A percentile compares a stretch with the other conserved stretches of the same genome.
Conservation (phyloP, 2,329 filamentous ascomycete species). For the Fusarium anthophilum region DNA sequence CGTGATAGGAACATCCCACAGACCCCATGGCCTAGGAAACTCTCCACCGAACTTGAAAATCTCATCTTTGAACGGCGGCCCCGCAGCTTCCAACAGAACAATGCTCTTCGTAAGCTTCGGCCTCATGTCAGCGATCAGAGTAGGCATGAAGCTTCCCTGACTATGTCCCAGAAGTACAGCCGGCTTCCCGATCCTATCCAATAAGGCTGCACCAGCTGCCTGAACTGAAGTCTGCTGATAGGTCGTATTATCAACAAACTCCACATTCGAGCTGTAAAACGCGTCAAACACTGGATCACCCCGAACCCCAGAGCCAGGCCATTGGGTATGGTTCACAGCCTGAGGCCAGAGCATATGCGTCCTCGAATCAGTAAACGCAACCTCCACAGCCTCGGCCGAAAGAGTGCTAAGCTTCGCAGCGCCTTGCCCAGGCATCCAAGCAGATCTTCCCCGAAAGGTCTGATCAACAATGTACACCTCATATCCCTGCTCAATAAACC, state of each 20-base stretch:
- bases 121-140: slow-evolving; percentile 40
- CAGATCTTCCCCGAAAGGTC: slow-evolving; percentile 34
- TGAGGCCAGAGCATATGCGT: slow-evolving; percentile 37
- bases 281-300: slow-evolving; percentile 33
- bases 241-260: slow-evolving; percentile 33
- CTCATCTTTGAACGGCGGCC: slow-evolving; percentile 57
- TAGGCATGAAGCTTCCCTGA: slow-evolving; percentile 54
- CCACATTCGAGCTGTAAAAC: slow-evolving; percentile 39
- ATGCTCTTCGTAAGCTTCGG: slow-evolving; percentile 54
- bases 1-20: slow-evolving; percentile 59
- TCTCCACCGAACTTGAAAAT: slow-evolving; percentile 50
- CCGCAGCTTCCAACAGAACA: slow-evolving; percentile 57
- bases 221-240: slow-evolving; percentile 33
- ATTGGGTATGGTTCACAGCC: slow-evolving; percentile 36
- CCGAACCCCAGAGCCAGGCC: slow-evolving; percentile 30
- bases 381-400: slow-evolving; percentile 30
- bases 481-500: slow-evolving; percentile 36
- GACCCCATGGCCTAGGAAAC: slow-evolving; percentile 52
- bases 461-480: slow-evolving; percentile 39
- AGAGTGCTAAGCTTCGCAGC: slow-evolving; percentile 22
- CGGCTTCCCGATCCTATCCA: slow-evolving; percentile 55
- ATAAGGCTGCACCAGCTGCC: slow-evolving; percentile 49
- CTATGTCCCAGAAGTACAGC: slow-evolving; percentile 56
- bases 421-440: slow-evolving; percentile 23
- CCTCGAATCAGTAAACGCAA: slow-evolving; percentile 27